Base-by-base conservation (phyloP, 495 filamentous ascomycete genomes). In the Terfezia boudieri region DNA sequence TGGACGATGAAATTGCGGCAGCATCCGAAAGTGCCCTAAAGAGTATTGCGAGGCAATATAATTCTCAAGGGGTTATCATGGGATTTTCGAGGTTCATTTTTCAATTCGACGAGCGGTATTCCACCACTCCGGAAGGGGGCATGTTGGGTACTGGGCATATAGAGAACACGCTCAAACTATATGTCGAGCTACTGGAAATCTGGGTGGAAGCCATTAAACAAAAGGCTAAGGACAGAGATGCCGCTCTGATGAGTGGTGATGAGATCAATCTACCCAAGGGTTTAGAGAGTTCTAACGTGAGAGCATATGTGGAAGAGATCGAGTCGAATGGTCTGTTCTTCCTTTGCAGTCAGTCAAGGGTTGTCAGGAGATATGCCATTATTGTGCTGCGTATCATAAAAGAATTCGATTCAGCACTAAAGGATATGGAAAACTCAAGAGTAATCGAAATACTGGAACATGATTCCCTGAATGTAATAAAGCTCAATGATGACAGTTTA, bases 321-420 rank as follows among this genome's bases (percentile, higher is more conserved):
- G 90, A 99, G 64, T 88, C 89, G 16, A 89, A 95, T 65, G 90
- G 92, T 0, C 67, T 99, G n/a, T 96, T 99, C 72, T 96, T 99
- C 65, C 68, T 99, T 5, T 96, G 92, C 65, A 96, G 90, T 0
- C 92, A 95, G 58, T 95, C 90, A 9, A 75, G 84, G 55, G 75
- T 80, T 38, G 90, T 99, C 23, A 78, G 90, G 37, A 75, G 84
- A 43, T 89, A 89, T 64, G 92, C 90, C 2, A 84, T 99, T 46
- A 92, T 81, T 4, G 92, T 96, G 2, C 71, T 99, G 16, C 82
- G 86, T 5, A 72, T 95, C 32, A 85, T 99, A 57, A 90, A 83
- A 16, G 87, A 96, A 55, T 96, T 96, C 57, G 92, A 99, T 61
- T 80, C 74, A 2, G 89, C 86, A 7, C 73, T 99, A 17, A 81